Evolutionary conservation across 441 rosid species (phyloP), one percentile per base, ranked within the genome.

Genomic region (Lepidium campestre): DNA sequence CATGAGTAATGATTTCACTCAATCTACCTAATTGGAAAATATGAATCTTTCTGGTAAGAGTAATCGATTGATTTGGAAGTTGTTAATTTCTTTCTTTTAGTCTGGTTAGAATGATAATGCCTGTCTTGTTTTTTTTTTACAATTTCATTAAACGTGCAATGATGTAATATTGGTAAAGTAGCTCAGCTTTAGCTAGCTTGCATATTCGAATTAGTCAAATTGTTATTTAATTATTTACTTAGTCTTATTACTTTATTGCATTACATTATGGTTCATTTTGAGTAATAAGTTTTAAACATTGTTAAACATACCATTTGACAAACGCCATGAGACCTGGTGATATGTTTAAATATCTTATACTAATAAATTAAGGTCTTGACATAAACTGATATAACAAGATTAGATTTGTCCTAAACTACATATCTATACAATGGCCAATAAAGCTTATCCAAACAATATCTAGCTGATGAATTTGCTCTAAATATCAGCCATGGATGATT

Each of bases 401-500:
- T 42, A 41, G n/a, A n/a, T n/a, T 29, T 29, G 31, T 29, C 34
- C 34, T 6, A 71, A 64, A 13, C 71, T 57, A 29, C 7, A 29
- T 29, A 57, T 17, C 13, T 40, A 40, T 32, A 65, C 48, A 50
- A 27, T 3, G 9, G 32, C 13, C n/a, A 10, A 12, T 35, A 13
- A 35, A 23, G 10, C 12, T n/a, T 12, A 14, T 50, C 9, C 34
- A 29, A 9, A 25, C 35, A 27, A 4, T 13, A 48, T 6, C 9
- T 20, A n/a, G 0, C 37, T 12, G 48, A 19, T 66, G 40, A 46
- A 6, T 57, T 17, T 45, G 40, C 5, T 64, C 67, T 75, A 94
- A 44, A 52, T 83, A 31, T 84, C 90, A 10, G 89, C 80, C 25
- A 86, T 78, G 6, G 84, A 78, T 36, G 94, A 68, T 66, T 40